Percentiles rank a stretch among this genome's conserved stretches.
Evolutionary conservation across 1,284 basidiomycete genomes (phyloP).

Genomic region (Microbotryum silenes-acaulis): DNA sequence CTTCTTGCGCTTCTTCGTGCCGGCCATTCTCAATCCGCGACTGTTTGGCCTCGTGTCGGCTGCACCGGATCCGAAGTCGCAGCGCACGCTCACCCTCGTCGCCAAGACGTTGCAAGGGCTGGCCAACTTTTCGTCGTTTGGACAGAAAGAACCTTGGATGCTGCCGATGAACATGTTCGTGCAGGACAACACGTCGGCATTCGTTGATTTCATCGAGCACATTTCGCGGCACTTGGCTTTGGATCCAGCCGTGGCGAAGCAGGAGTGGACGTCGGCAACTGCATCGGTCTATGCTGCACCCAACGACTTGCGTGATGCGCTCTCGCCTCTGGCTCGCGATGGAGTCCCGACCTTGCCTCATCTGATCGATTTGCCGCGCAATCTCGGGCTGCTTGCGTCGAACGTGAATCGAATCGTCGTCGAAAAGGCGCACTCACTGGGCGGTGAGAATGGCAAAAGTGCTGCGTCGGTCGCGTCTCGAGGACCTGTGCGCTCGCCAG

Average conservation of each 20-base stretch:
- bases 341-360: conserved; percentile 36
- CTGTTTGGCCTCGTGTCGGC: conserved; percentile 32
- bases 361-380: conserved; percentile 35
- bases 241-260: conserved; percentile 12
- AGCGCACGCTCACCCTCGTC: conserved; percentile 35
- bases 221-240: conserved; percentile 10
- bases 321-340: conserved; percentile 30
- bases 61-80: conserved; percentile 30
- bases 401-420: conserved; percentile 13
- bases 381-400: conserved; percentile 28
- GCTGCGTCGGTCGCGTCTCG: conserved; percentile 12
- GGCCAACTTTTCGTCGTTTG: conserved; percentile 37
- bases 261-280: conserved; percentile 35
- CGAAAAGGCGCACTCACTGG: conserved; percentile 4
- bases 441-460: conserved; percentile 2
- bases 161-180: conserved; percentile 38
- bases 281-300: conserved; percentile 33
- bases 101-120: conserved; percentile 36
- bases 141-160: conserved; percentile 39
- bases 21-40: conserved; percentile 36
- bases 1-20: conserved; percentile 65
- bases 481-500: not conserved
- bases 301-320: conserved; percentile 22
- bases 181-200: conserved; percentile 30
- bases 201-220: conserved; percentile 34